Conservation (phyloP, 805 yeast species). For the Barnettozyma sp. region DNA sequence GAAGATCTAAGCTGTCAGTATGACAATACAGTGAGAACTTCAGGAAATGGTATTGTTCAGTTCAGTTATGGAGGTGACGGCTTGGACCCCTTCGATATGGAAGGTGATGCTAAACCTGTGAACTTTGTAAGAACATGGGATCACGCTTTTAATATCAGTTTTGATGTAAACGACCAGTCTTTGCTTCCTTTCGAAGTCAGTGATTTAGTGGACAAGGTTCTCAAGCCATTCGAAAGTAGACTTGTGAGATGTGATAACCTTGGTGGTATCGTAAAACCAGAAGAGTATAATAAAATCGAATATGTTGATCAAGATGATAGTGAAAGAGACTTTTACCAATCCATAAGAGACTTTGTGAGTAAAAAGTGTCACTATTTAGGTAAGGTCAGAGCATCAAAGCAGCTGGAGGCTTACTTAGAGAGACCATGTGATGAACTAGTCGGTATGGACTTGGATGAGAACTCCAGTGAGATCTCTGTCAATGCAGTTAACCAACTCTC, state of each 20-base stretch:
- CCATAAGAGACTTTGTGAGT: slow-evolving; percentile 58
- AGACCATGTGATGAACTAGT: slow-evolving; percentile 40
- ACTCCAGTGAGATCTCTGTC: slow-evolving; percentile 30
- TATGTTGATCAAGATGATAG: slow-evolving; percentile 82
- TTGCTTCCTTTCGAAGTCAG: slow-evolving; percentile 66
- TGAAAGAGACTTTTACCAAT: slow-evolving; percentile 74
- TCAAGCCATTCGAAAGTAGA: slow-evolving; percentile 53
- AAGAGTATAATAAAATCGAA: slow-evolving; percentile 45
- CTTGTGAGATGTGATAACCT: slow-evolving; percentile 66
- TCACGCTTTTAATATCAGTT: slow-evolving; percentile 74
- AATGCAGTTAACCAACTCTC: slow-evolving; percentile 55
- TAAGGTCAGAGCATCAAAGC: slow-evolving; percentile 45
- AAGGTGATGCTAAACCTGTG: slow-evolving; percentile 96
- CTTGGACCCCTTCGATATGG: slow-evolving; percentile 97
- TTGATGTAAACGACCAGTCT: slow-evolving; percentile 44
- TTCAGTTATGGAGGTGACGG: slow-evolving; percentile 99
- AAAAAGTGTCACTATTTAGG: slow-evolving; percentile 55
- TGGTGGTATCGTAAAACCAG: slow-evolving; percentile 45
- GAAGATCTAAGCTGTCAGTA: slow-evolving; percentile 93
- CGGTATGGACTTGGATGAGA: slow-evolving; percentile 33
- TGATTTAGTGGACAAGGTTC: slow-evolving; percentile 44
- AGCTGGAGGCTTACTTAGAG: slow-evolving; percentile 39
- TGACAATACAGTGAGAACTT: slow-evolving; percentile 91
- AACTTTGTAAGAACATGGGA: slow-evolving; percentile 93
- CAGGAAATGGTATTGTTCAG: slow-evolving; percentile 94